Evolutionary conservation across 768 basidiomycete species (phyloP).

Genomic region (Mycena galericulata): DNA sequence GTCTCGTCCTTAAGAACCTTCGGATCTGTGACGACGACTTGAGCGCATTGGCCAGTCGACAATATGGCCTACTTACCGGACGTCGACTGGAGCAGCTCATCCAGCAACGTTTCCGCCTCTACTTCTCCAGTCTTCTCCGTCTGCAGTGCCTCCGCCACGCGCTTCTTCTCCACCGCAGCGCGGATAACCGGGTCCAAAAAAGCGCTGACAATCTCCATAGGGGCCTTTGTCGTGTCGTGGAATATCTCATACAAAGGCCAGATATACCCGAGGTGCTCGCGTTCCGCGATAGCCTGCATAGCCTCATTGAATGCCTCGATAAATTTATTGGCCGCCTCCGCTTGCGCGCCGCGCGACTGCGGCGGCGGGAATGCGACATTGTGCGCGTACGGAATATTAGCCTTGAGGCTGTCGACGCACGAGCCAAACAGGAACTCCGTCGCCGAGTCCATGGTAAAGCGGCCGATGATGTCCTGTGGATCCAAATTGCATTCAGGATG

Average conservation of each 20-base stretch:
- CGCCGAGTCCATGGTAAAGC: constrained; percentile 72
- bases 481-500: neutral
- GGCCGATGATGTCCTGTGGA: constrained; percentile 60
- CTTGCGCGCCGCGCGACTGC: constrained; percentile 22
- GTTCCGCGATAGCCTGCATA: constrained; percentile 54
- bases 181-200: constrained; percentile 67
- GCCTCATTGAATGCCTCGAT: constrained; percentile 62
- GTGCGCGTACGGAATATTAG: constrained; percentile 61
- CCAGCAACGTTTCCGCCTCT: constrained; percentile 56
- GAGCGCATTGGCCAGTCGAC: neutral
- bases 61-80: constrained; percentile 51
- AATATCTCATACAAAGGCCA: constrained; percentile 70
- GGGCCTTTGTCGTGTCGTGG: constrained; percentile 57
- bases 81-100: constrained; percentile 66
- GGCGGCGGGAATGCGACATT: constrained; percentile 40
- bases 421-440: constrained; percentile 69
- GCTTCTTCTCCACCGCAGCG: constrained; percentile 58
- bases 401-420: constrained; percentile 59
- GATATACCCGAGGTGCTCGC: constrained; percentile 53
- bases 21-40: constrained; percentile 45
- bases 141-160: constrained; percentile 26
- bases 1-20: constrained; percentile 59
- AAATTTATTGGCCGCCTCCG: constrained; percentile 51
- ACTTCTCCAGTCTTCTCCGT: constrained; percentile 34
- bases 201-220: constrained; percentile 61